phyloP scores from a whole-genome alignment of 352 stramenopile species.

The Pythium brachiatum region DNA sequence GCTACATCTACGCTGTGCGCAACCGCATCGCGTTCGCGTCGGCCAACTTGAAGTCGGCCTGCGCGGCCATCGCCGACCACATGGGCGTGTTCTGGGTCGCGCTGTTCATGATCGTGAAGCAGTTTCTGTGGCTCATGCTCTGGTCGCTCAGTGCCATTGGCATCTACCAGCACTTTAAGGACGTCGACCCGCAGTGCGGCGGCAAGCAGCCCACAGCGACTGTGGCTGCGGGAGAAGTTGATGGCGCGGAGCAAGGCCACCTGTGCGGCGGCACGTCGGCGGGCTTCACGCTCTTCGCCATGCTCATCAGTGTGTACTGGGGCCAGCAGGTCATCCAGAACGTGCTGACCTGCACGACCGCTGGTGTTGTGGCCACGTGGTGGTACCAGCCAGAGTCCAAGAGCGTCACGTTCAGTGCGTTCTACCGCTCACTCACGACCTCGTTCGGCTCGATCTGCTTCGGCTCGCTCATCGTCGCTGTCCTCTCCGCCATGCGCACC shows the following conservation, averaged over 20 bases:
- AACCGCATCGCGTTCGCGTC: constrained; percentile 81
- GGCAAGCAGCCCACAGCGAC: constrained; percentile 30
- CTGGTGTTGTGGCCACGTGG: constrained; percentile 78
- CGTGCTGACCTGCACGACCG: constrained; percentile 76
- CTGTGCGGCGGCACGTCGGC: constrained; percentile 61
- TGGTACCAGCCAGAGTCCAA: constrained; percentile 74
- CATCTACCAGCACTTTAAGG: constrained; percentile 71
- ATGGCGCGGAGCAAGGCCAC: constrained; percentile 17
- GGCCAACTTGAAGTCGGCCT: constrained; percentile 77
- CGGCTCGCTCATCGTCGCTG: constrained; percentile 70
- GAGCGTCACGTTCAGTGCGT: constrained; percentile 56
- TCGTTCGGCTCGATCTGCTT: constrained; percentile 88
- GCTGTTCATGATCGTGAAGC: constrained; percentile 64
- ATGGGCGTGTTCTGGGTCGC: constrained; percentile 63
- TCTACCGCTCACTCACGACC: constrained; percentile 80
- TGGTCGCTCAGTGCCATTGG: constrained; percentile 68
- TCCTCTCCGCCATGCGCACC: constrained; percentile 78
- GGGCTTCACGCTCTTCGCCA: constrained; percentile 69
- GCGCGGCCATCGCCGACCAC: constrained; percentile 51
- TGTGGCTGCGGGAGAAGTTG: background rate
- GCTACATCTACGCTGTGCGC: constrained; percentile 76
- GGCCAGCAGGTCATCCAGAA: constrained; percentile 85
- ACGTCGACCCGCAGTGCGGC: constrained; percentile 61
- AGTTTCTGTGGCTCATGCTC: constrained; percentile 69
- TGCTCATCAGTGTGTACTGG: constrained; percentile 85